Conservation (phyloP, 164 flowering plant genomes). For the Vitis rotundifolia region DNA sequence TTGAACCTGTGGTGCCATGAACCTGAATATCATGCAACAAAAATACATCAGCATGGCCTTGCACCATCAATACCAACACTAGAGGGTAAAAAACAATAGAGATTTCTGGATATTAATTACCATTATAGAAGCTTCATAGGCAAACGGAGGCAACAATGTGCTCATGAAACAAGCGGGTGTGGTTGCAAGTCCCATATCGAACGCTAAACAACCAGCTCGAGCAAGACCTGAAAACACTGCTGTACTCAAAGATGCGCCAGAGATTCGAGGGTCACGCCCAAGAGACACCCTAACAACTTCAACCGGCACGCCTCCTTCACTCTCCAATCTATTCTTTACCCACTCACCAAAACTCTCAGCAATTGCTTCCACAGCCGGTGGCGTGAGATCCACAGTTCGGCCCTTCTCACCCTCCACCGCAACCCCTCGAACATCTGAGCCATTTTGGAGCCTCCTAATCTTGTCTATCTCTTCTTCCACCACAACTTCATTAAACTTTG, state of each 20-base stretch:
- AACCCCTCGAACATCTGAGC: conserved; percentile 89
- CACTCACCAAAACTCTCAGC: conserved; percentile 92
- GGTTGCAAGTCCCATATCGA: conserved; percentile 92
- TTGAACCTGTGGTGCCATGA: too few relatives aligned
- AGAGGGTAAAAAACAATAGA: neutral
- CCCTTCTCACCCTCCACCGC: conserved; percentile 88
- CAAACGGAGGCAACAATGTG: conserved; percentile 76
- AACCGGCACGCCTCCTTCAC: conserved; percentile 19
- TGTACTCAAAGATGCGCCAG: conserved; percentile 57
- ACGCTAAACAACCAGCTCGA: conserved; percentile 66
- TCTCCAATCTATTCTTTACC: conserved; percentile 44
- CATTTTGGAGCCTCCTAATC: conserved; percentile 83
- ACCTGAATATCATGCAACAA: too few relatives aligned
- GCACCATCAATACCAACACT: too few relatives aligned
- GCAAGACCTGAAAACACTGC: conserved; percentile 75
- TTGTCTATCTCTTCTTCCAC: conserved; percentile 68
- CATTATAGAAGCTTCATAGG: conserved; percentile 87
- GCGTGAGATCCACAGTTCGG: conserved; percentile 68
- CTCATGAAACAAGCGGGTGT: conserved; percentile 99
- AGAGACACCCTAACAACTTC: conserved; percentile 59
- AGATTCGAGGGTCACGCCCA: conserved; percentile 77
- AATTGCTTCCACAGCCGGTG: conserved; percentile 76
- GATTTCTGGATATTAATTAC: conserved; percentile 27
- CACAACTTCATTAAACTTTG: conserved; percentile 40
- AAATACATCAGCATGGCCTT: too few relatives aligned